Conservation (phyloP, 192 early-diverging fungal genomes). For the Entomortierella beljakovae region DNA sequence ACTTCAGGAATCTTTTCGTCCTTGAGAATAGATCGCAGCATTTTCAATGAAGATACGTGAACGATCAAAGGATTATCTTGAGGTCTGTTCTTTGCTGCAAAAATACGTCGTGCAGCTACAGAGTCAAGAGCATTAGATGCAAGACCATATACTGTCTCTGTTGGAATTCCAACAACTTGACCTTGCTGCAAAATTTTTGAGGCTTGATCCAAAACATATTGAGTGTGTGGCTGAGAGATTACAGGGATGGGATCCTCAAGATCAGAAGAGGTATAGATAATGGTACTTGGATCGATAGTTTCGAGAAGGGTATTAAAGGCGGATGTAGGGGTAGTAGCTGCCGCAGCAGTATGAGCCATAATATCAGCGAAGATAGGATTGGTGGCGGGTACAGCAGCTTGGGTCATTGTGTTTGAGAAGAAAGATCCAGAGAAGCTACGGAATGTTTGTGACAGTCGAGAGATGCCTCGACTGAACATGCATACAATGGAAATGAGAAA, state of each 20-base stretch:
- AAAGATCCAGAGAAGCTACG: slow-evolving; percentile 1
- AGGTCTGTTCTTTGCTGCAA: slow-evolving; percentile 88
- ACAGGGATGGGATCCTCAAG: slow-evolving; percentile 48
- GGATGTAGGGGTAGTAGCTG: not conserved
- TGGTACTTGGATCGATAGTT: slow-evolving; percentile 46
- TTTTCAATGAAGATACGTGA: slow-evolving; percentile 90
- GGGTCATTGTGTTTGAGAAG: not conserved
- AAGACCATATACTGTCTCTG: slow-evolving; percentile 98
- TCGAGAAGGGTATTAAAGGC: slow-evolving; percentile 36
- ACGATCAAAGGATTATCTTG: slow-evolving; percentile 98
- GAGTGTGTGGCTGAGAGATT: slow-evolving; percentile 33
- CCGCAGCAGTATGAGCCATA: not conserved
- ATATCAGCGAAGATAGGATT: not conserved
- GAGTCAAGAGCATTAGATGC: slow-evolving; percentile 86
- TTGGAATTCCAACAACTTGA: slow-evolving; percentile 89
- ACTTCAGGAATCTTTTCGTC: slow-evolving; percentile 72
- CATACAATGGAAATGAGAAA: not conserved
- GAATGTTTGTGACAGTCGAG: slow-evolving; percentile 11
- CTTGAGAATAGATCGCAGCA: slow-evolving; percentile 78
- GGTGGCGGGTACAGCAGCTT: slow-evolving; percentile 8
- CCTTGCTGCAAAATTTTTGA: slow-evolving; percentile 65
- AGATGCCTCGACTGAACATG: slow-evolving; percentile 24
- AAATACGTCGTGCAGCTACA: slow-evolving; percentile 81
- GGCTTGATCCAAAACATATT: slow-evolving; percentile 56
- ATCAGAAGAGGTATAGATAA: slow-evolving; percentile 33